Evolutionary conservation across 441 rosid species (phyloP), one percentile per base, ranked within the genome.

Genomic region (Melastoma candidum): DNA sequence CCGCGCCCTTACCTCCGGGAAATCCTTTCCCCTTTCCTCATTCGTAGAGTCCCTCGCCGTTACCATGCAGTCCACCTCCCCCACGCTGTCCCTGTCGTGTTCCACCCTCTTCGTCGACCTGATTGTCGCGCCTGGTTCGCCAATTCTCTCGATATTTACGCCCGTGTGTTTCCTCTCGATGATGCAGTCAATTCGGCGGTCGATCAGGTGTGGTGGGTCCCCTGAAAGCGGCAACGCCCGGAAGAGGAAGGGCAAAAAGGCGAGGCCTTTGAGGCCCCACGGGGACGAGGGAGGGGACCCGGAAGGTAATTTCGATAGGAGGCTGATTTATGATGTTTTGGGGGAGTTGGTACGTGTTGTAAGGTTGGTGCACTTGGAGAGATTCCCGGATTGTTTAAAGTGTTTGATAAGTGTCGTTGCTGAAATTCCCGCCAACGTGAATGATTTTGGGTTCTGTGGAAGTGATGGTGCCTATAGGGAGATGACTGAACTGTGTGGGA

Each of bases 381-480:
- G 95, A 60, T 90, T 87, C 67, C 90, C 95, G 0, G 96, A 87
- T 73, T 63, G 77, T 64, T 75, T 85, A 64, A 85, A 82, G 72
- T 79, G 85, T 55, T 54, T 92, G 71, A 72, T 87, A 54, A 85
- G 82, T 47, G 76, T 85, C 11, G 68, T 79, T 2, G 72, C 75
- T 26, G 94, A 85, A 68, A 72, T 85, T 55, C 95, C 86, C 2
- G 66, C 65, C 25, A 39, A 67, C 51, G 80, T 71, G n/a, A 43
- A 65, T 54, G 90, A 81, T 46, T 57, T 54, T 47, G 41, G 41
- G 7, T 2, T 32, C 8, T 52, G 68, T 7, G 75, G 74, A 47
- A 60, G 43, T 58, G 46, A 25, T 26, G 51, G 56, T 47, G 59
- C 27, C 58, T 84, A 69, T 17, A 57, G 45, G 48, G 65, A 72